Evolutionary conservation across 2,329 filamentous ascomycete species (phyloP).

Genomic region (Colletotrichum gloeosporioides): DNA sequence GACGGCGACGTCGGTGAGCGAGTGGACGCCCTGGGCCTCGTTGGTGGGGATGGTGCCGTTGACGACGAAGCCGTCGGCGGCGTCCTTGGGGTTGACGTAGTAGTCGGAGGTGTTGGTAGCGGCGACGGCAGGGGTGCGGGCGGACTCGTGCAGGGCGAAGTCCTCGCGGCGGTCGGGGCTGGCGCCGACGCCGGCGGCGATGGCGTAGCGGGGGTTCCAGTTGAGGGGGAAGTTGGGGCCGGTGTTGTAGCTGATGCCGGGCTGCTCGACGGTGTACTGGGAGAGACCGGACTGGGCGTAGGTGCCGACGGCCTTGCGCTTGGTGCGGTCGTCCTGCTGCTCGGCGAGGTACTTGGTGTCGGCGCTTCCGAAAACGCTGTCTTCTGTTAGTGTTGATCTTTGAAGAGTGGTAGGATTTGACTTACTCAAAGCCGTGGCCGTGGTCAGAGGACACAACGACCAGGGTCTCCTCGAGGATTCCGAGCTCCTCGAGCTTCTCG

Average conservation of each 20-base stretch:
- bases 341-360: conserved; percentile 79
- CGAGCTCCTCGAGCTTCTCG: conserved; percentile 68
- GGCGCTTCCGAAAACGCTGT: conserved; percentile 74
- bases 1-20: conserved; percentile 78
- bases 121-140: conserved; percentile 61
- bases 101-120: conserved; percentile 59
- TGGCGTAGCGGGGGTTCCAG: conserved; percentile 85
- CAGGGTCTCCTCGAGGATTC: conserved; percentile 76
- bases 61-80: conserved; percentile 69
- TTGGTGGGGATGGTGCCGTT: conserved; percentile 75
- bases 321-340: conserved; percentile 70
- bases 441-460: conserved; percentile 86
- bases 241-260: conserved; percentile 71
- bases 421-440: conserved; percentile 81
- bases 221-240: conserved; percentile 80
- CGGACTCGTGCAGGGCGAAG: conserved; percentile 72
- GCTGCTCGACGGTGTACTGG: conserved; percentile 69
- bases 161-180: conserved; percentile 79
- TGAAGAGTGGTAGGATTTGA: background rate
- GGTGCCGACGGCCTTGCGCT: conserved; percentile 76
- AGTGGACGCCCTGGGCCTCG: conserved; percentile 75
- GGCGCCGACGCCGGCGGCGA: conserved; percentile 75
- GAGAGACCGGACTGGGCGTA: conserved; percentile 78
- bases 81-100: conserved; percentile 73
- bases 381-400: background rate